Evolutionary conservation across 1,284 basidiomycete genomes (phyloP), one percentile per base, ranked within the genome.

Genomic region (Mycena citricolor): DNA sequence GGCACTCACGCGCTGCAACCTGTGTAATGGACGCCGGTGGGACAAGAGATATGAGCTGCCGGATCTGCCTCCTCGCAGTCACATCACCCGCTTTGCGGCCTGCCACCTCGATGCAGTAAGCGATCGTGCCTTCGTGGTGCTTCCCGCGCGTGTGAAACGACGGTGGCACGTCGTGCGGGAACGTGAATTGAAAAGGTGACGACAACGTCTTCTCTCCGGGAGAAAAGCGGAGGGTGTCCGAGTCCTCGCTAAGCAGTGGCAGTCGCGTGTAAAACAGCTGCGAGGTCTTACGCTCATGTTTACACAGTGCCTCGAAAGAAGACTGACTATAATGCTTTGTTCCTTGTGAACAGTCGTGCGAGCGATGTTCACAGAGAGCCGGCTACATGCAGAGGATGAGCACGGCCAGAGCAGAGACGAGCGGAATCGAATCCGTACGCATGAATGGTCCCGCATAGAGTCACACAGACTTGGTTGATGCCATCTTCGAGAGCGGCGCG

Each of bases 1-100:
- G n/a, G n/a, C n/a, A n/a, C n/a, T n/a, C n/a, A n/a, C n/a, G n/a
- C n/a, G n/a, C n/a, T n/a, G n/a, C n/a, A n/a, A n/a, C 16, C 36
- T 52, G 50, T n/a, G 24, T 31, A 21, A 35, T 33, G 22, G 50
- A 52, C 21, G 50, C 50, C 7, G 50, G 39, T 17, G 50, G 50
- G 12, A 52, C 21, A 22, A 52, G 42, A 2, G 38, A n/a, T 13
- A 51, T 30, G 7, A 31, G 11, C 40, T 44, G 26, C 3, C 31
- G 30, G 31, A 52, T 35, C 5, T 22, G n/a, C n/a, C n/a, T n/a
- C n/a, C n/a, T n/a, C n/a, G n/a, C n/a, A n/a, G n/a, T n/a, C n/a
- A n/a, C n/a, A n/a, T n/a, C n/a, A 17, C 45, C 50, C 22, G 45
- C 45, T 4, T 46, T 41, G 19, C 14, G 20, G 8, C 50, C 50